Percentiles rank a stretch among this genome's conserved stretches.
These are phyloP conservation scores for Malania oleifera DNA, from an alignment of 164 flowering plant genomes.

Conservation along the genomic window DNA sequence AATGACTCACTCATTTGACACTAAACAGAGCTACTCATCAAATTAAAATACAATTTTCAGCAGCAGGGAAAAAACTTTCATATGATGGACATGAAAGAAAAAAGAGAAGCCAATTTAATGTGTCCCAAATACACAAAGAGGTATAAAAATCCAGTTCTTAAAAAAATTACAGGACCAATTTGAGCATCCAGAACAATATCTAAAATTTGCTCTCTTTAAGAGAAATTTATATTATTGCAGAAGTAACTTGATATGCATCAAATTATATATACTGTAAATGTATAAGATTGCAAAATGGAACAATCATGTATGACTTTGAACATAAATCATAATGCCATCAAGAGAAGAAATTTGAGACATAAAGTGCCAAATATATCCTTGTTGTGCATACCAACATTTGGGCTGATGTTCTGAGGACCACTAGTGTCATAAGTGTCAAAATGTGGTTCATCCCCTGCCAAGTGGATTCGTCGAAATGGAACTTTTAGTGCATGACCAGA, in stretches of 20 bases:
- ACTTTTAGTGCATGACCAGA: slow-evolving; percentile 82
- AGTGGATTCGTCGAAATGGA: slow-evolving; percentile 87
- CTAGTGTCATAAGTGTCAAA: slow-evolving; percentile 96
- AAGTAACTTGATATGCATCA: no score
- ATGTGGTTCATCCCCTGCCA: slow-evolving; percentile 70
- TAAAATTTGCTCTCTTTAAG: no score
- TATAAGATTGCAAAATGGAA: background rate
- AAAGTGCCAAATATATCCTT: background rate
- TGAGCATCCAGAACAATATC: no score
- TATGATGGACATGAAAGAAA: no score
- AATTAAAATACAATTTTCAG: no score
- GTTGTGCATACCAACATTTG: slow-evolving; percentile 53
- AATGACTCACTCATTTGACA: background rate
- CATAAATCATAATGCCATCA: background rate
- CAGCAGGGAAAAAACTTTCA: no score
- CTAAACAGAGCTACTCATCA: background rate
- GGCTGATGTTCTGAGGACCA: slow-evolving; percentile 87
- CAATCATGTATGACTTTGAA: background rate
- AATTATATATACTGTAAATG: no score
- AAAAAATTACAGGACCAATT: no score
- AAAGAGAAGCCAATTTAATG: background rate
- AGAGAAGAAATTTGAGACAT: background rate
- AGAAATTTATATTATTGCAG: no score
- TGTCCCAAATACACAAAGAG: background rate
- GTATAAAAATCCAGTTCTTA: no score